phyloP scores from a whole-genome alignment of 176 grass and related monocot genomes.

The Echinochloa phyllopogon region DNA sequence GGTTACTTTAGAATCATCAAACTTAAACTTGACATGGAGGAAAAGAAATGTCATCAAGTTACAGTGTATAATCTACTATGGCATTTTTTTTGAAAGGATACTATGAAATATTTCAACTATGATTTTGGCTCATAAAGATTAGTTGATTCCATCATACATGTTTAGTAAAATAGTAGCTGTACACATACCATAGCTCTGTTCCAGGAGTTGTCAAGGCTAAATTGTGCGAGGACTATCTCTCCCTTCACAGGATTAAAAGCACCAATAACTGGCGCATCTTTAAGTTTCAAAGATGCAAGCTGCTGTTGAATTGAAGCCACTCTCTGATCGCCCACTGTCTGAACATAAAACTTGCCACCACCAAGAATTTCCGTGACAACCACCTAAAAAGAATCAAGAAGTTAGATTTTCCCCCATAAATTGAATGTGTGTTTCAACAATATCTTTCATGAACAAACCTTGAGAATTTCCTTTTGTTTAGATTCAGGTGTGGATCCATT shows the following conservation, averaged over 20 bases:
- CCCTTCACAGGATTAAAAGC: slow-evolving; percentile 93
- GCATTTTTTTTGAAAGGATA: background rate
- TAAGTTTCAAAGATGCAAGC: slow-evolving; percentile 77
- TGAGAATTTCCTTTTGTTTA: slow-evolving; percentile 91
- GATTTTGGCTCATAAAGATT: background rate
- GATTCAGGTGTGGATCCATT: slow-evolving; percentile 72
- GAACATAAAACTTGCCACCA: slow-evolving; percentile 96
- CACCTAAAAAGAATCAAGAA: slow-evolving; percentile 56
- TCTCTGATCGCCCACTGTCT: slow-evolving; percentile 85
- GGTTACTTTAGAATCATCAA: background rate
- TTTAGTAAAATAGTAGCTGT: slow-evolving; percentile 1
- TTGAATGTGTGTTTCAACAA: background rate
- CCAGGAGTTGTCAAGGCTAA: slow-evolving; percentile 92
- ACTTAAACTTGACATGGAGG: background rate
- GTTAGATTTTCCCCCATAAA: slow-evolving; percentile 24
- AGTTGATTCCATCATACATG: slow-evolving; percentile 23
- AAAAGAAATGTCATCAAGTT: slow-evolving; percentile 13
- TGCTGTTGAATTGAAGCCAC: slow-evolving; percentile 86
- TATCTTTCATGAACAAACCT: slow-evolving; percentile 59
- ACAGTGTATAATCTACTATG: background rate
- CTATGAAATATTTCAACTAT: background rate
- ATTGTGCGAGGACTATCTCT: slow-evolving; percentile 86
- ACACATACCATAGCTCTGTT: slow-evolving; percentile 93
- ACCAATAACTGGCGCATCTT: slow-evolving; percentile 85
- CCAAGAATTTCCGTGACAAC: slow-evolving; percentile 82